Evolutionary conservation across 106 monocot genomes (phyloP).

Genomic region (Alisma plantagoaquatica): DNA sequence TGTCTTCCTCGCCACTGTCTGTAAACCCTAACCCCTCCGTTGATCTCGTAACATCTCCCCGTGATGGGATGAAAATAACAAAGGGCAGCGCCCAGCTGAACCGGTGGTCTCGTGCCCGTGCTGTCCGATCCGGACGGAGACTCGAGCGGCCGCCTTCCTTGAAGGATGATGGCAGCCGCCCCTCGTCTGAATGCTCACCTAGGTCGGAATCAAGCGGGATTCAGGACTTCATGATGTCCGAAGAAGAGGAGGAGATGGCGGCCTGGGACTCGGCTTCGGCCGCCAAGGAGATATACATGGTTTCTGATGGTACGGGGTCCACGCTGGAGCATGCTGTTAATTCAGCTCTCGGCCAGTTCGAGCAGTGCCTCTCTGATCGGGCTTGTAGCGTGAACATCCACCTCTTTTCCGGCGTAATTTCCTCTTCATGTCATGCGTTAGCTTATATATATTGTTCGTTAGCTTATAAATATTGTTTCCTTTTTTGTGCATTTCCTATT

Average conservation of each 20-base stretch:
- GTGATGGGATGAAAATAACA: not conserved
- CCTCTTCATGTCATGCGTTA: constrained; percentile 1
- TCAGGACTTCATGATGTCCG: not conserved
- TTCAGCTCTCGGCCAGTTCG: constrained; percentile 84
- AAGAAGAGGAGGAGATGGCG: constrained; percentile 9
- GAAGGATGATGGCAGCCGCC: constrained; percentile 3
- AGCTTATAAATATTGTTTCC: not conserved
- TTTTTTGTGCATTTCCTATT: not conserved
- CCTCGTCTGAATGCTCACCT: not conserved
- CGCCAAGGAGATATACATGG: constrained; percentile 67
- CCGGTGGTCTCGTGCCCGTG: constrained; percentile 72
- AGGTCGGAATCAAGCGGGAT: not conserved
- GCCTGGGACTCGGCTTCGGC: not conserved
- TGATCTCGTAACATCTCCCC: not conserved
- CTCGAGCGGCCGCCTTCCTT: constrained; percentile 29
- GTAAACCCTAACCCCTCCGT: too few species aligned
- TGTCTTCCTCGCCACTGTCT: too few species aligned
- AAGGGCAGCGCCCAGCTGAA: constrained; percentile 34
- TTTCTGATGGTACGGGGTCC: constrained; percentile 88
- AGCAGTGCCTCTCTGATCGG: constrained; percentile 59
- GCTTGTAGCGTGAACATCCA: constrained; percentile 65
- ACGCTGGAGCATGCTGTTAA: constrained; percentile 90
- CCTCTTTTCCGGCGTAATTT: constrained; percentile 72
- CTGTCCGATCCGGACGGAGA: constrained; percentile 48
- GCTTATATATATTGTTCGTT: not conserved